Percentiles rank a stretch among this genome's conserved stretches.
Evolutionary conservation across 2,329 filamentous ascomycete species (phyloP).

Genomic region (Fusarium scirpi): DNA sequence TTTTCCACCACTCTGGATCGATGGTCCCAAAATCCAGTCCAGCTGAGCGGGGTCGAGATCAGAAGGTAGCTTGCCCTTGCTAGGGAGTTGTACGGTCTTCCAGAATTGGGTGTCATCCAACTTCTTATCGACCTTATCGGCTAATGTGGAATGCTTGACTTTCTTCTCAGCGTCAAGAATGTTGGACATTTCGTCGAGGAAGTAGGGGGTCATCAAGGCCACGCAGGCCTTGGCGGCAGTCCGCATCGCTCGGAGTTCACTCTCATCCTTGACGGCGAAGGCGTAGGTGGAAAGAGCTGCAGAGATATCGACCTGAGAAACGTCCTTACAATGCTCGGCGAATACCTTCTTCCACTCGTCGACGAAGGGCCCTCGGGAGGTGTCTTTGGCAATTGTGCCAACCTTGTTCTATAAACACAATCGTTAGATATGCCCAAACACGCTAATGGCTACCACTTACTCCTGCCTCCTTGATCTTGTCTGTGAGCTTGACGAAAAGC

Average conservation of each 20-base stretch:
- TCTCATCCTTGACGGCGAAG: constrained; percentile 94
- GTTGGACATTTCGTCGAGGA: constrained; percentile 97
- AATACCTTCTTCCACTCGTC: constrained; percentile 95
- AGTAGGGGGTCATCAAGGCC: constrained; percentile 94
- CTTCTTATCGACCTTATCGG: constrained; percentile 90
- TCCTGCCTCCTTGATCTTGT: constrained; percentile 87
- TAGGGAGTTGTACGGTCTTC: constrained; percentile 78
- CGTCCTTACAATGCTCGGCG: constrained; percentile 81
- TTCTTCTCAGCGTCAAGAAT: constrained; percentile 97
- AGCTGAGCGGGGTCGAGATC: constrained; percentile 91
- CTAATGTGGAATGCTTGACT: constrained; percentile 87
- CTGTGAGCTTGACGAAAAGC: constrained; percentile 84
- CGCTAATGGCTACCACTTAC: constrained; percentile 63
- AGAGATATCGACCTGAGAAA: constrained; percentile 89
- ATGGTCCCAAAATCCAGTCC: constrained; percentile 92
- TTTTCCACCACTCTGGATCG: constrained; percentile 94
- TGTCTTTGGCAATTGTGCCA: constrained; percentile 86
- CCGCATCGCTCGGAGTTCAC: constrained; percentile 91
- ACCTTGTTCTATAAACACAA: constrained; percentile 78
- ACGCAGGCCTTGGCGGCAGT: constrained; percentile 95
- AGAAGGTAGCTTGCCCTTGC: constrained; percentile 79
- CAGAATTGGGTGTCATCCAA: constrained; percentile 96
- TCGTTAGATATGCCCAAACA: constrained; percentile 24
- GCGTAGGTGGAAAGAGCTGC: constrained; percentile 83
- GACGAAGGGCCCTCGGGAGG: constrained; percentile 86